phyloP scores from a whole-genome alignment of 805 yeast genomes.

The Brettanomyces bruxellensis region DNA sequence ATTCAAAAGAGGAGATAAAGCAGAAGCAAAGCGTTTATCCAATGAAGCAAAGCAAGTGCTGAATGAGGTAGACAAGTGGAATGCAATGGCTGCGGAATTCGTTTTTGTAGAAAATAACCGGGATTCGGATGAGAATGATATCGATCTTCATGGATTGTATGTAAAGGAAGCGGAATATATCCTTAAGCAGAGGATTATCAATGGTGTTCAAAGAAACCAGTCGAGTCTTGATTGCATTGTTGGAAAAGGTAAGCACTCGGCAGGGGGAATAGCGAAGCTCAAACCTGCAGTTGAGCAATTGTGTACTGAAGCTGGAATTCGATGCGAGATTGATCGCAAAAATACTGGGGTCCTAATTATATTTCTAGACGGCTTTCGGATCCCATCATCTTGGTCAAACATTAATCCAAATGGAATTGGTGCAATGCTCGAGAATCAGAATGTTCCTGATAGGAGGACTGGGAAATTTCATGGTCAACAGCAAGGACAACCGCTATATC shows the following conservation, averaged over 20 bases:
- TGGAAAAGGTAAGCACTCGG: conserved; percentile 86
- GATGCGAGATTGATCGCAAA: conserved; percentile 51
- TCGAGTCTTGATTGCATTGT: conserved; percentile 70
- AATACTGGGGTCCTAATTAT: conserved; percentile 78
- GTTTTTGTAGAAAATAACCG: conserved; percentile 83
- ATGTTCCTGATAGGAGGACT: conserved; percentile 13
- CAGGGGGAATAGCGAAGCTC: conserved; percentile 72
- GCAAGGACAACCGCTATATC: conserved; percentile 7
- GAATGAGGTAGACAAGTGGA: conserved; percentile 56
- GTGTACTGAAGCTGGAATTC: conserved; percentile 59
- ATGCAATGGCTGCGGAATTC: conserved; percentile 79
- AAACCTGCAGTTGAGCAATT: conserved; percentile 82
- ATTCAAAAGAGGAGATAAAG: conserved; percentile 64
- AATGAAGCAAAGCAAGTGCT: conserved; percentile 55
- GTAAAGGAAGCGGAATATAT: conserved; percentile 83
- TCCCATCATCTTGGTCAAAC: conserved; percentile 30
- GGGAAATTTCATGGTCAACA: conserved; percentile 2
- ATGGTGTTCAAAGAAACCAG: conserved; percentile 52
- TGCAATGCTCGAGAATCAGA: conserved; percentile 22
- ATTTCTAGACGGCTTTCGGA: conserved; percentile 42
- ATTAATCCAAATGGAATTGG: conserved; percentile 24
- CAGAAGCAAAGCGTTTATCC: conserved; percentile 63
- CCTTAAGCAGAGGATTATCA: conserved; percentile 63
- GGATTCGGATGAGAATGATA: conserved; percentile 78
- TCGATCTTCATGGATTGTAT: conserved; percentile 86